Evolutionary conservation across 768 basidiomycete genomes (phyloP).

Genomic region (Amanita molliuscula): DNA sequence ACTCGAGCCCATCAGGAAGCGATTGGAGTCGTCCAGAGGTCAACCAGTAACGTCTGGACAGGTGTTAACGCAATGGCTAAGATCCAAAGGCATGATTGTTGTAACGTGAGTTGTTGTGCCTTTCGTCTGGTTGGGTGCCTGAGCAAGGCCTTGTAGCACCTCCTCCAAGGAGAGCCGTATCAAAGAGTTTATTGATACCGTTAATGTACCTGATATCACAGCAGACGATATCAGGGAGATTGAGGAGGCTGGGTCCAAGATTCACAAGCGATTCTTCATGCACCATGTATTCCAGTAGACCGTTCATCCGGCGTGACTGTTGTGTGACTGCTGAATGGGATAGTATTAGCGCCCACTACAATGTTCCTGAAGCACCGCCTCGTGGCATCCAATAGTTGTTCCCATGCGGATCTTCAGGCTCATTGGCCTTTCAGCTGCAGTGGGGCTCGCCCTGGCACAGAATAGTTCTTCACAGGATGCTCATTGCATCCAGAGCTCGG

Average conservation of each 20-base stretch:
- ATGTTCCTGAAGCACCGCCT: not conserved
- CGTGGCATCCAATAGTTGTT: not conserved
- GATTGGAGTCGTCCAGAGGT: constrained; percentile 33
- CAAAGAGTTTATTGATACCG: constrained; percentile 29
- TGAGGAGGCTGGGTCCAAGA: constrained; percentile 40
- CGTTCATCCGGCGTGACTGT: no score
- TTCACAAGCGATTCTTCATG: constrained; percentile 36
- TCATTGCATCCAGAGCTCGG: not conserved
- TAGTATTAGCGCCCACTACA: not conserved
- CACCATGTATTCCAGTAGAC: constrained; percentile 4
- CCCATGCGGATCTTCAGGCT: not conserved
- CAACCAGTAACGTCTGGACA: constrained; percentile 44
- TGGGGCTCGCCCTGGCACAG: not conserved
- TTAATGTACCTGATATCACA: constrained; percentile 40
- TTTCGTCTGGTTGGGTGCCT: not conserved
- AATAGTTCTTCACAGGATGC: not conserved
- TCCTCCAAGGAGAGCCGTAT: constrained; percentile 37
- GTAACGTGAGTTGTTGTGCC: constrained; percentile 40
- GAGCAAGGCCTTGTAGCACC: constrained; percentile 22
- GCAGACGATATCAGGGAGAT: constrained; percentile 50
- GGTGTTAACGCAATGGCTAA: constrained; percentile 59
- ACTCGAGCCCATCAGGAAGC: constrained; percentile 37
- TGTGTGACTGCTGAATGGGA: no score
- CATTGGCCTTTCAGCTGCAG: not conserved
- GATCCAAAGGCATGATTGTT: constrained; percentile 50